Percentiles rank a stretch among this genome's conserved stretches.
These are phyloP conservation scores for Corchorus olitorius DNA, from an alignment of 345 rosid genomes.

Conservation along the genomic window DNA sequence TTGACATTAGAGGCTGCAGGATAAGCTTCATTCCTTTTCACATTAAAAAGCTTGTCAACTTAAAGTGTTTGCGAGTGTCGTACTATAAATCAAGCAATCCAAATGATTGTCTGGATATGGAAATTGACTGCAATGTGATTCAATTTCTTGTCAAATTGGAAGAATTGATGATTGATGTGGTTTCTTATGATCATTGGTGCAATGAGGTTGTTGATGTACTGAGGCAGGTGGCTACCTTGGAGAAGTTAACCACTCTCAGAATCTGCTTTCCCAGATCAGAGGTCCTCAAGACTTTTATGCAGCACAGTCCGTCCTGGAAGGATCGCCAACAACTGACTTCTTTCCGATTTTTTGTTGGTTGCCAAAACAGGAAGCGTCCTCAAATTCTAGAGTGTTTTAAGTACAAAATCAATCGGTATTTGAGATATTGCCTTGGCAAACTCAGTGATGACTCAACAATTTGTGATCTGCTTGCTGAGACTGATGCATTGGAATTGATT, in stretches of 20 bases:
- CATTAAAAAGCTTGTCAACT: constrained; percentile 7
- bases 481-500: constrained; percentile 35
- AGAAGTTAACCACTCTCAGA: constrained; percentile 21
- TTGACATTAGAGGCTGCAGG: constrained; percentile 26
- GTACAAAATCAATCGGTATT: constrained; percentile 16
- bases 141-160: constrained; percentile 17
- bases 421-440: constrained; percentile 16
- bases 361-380: not conserved
- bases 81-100: constrained; percentile 9
- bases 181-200: constrained; percentile 23
- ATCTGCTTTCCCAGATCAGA: constrained; percentile 19
- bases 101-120: constrained; percentile 8
- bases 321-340: constrained; percentile 16
- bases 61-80: constrained; percentile 28
- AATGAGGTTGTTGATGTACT: constrained; percentile 15
- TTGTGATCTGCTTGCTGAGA: constrained; percentile 30
- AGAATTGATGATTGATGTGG: constrained; percentile 29
- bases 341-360: constrained; percentile 23
- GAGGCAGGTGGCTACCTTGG: constrained; percentile 16
- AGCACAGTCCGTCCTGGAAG: constrained; percentile 19
- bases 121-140: constrained; percentile 15
- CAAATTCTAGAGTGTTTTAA: constrained; percentile 19
- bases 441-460: not conserved
- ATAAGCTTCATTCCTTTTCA: constrained; percentile 23
- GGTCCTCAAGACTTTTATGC: constrained; percentile 20